Conservation (phyloP, 202 grass and related monocot genomes). For the Zizania palustris region DNA sequence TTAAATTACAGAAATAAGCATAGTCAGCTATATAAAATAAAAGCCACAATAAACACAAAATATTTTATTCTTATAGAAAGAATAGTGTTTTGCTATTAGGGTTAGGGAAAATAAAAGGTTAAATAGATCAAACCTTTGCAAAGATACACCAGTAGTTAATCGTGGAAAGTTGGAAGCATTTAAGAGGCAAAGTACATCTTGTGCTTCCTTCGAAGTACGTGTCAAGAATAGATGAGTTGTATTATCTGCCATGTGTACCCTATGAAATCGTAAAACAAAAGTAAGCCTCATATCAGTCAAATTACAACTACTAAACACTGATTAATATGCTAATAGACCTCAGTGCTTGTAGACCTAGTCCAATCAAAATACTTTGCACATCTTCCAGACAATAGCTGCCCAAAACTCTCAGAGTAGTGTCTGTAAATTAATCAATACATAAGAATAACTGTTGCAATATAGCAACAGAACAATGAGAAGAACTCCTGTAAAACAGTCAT, state of each 20-base stretch:
- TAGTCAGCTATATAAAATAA: conserved; percentile 39
- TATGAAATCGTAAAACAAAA: conserved; percentile 44
- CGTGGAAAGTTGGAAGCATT: conserved; percentile 45
- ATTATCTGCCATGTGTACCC: conserved; percentile 67
- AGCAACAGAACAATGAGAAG: conserved; percentile 16
- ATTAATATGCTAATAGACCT: conserved; percentile 56
- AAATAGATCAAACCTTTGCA: conserved; percentile 70
- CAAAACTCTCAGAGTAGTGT: conserved; percentile 59
- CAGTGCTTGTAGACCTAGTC: conserved; percentile 79
- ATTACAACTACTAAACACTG: neutral
- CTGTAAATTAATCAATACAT: conserved; percentile 56
- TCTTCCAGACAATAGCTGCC: conserved; percentile 70
- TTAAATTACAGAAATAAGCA: conserved; percentile 60
- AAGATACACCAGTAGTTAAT: conserved; percentile 47
- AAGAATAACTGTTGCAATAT: conserved; percentile 33
- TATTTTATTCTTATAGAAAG: conserved; percentile 17
- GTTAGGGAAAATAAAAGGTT: conserved; percentile 28
- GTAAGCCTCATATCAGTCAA: conserved; percentile 37
- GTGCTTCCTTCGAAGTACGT: conserved; percentile 61
- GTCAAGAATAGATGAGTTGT: conserved; percentile 76
- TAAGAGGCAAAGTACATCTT: conserved; percentile 75
- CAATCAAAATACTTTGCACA: conserved; percentile 65
- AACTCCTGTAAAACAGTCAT: conserved; percentile 16
- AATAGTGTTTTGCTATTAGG: neutral
- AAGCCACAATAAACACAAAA: conserved; percentile 26